Percentiles rank a stretch among this genome's conserved stretches.
Evolutionary conservation across 2,329 filamentous ascomycete genomes (phyloP).

Genomic region (Colletotrichum scovillei): DNA sequence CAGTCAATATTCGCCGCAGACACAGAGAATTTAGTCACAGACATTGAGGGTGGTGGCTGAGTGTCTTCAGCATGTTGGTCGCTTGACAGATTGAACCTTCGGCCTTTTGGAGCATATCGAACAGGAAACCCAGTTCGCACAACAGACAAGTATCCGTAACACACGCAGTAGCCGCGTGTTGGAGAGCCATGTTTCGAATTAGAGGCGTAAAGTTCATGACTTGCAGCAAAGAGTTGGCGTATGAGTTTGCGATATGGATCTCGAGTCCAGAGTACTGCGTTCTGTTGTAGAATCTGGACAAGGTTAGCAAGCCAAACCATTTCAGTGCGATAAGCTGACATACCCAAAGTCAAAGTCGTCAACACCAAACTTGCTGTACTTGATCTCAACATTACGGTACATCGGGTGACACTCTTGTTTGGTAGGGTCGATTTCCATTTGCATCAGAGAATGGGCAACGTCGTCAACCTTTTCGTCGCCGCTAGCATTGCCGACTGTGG

Average conservation of each 20-base stretch:
- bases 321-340: constrained; percentile 42
- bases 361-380: constrained; percentile 99
- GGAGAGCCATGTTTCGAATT: constrained; percentile 86
- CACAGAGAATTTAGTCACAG: constrained; percentile 37
- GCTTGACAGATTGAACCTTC: constrained; percentile 95
- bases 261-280: constrained; percentile 92
- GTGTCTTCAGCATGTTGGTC: constrained; percentile 91
- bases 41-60: constrained; percentile 85
- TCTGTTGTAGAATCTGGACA: constrained; percentile 86
- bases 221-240: constrained; percentile 92
- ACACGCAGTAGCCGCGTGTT: constrained; percentile 89
- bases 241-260: constrained; percentile 96
- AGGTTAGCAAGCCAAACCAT: constrained; percentile 34
- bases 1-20: constrained; percentile 37
- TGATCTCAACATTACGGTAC: constrained; percentile 96
- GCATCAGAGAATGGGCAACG: constrained; percentile 72
- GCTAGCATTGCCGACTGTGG: constrained; percentile 53
- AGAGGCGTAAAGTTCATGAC: constrained; percentile 91
- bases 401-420: constrained; percentile 87
- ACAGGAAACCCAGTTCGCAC: constrained; percentile 94
- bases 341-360: constrained; percentile 98
- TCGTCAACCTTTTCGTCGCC: constrained; percentile 63
- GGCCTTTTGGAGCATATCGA: constrained; percentile 98
- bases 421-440: constrained; percentile 77
- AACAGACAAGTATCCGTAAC: constrained; percentile 85